These are phyloP conservation scores for Telopea speciosissima DNA, from an alignment of 177 flowering plant species.

Conservation along the genomic window DNA sequence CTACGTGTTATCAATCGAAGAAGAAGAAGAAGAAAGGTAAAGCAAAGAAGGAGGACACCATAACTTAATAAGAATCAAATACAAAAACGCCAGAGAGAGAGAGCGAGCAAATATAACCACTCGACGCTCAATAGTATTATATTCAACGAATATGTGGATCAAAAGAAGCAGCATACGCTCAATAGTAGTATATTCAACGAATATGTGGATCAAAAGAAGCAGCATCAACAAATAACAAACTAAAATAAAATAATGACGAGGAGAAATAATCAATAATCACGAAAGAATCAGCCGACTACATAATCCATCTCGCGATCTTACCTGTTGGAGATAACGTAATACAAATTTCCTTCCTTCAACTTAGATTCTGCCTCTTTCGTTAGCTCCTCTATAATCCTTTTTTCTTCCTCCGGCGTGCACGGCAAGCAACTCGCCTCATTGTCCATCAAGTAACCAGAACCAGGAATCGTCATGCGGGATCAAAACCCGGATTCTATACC, in stretches of 20 bases:
- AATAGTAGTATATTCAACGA: too few species aligned
- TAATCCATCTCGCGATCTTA: slow-evolving; percentile 10
- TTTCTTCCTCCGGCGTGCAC: slow-evolving; percentile 67
- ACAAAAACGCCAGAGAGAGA: too few species aligned
- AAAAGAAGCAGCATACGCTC: too few species aligned
- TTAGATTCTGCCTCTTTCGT: slow-evolving; percentile 39
- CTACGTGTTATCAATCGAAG: background rate
- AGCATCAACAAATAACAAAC: background rate
- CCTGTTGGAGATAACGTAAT: slow-evolving; percentile 64
- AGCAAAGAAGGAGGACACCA: background rate
- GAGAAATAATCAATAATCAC: background rate
- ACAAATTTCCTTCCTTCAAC: slow-evolving; percentile 60
- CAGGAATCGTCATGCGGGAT: slow-evolving; percentile 55
- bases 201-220: too few species aligned
- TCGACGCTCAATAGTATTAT: too few species aligned
- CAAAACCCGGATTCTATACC: background rate
- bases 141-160: too few species aligned
- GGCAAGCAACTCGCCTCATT: slow-evolving; percentile 55
- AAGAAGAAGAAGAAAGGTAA: background rate
- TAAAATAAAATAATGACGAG: background rate
- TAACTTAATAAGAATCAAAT: too few species aligned
- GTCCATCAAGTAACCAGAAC: slow-evolving; percentile 47
- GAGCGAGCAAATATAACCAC: too few species aligned
- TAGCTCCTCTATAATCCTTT: slow-evolving; percentile 42
- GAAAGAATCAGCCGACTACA: background rate